A percentile compares a stretch with the other conserved stretches of the same genome.
These are phyloP conservation scores for Ricinus communis DNA, from an alignment of 345 rosid genomes.

Conservation along the genomic window DNA sequence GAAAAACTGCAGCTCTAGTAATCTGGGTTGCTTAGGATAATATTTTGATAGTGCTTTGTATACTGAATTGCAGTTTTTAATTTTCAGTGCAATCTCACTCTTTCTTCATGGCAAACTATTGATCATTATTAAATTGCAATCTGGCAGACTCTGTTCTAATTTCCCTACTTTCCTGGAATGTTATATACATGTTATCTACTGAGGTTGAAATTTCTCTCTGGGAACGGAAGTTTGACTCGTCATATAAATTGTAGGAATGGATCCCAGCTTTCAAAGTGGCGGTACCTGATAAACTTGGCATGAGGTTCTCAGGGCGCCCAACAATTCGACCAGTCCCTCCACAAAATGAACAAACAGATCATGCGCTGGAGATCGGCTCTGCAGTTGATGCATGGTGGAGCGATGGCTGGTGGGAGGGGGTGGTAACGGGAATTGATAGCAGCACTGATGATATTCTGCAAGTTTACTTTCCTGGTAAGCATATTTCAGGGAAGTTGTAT, in stretches of 20 bases:
- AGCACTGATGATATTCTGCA: constrained; percentile 42
- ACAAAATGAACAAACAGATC: constrained; percentile 26
- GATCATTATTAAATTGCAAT: background rate
- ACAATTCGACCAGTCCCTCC: constrained; percentile 72
- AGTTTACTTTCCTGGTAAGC: constrained; percentile 76
- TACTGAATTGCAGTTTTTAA: background rate
- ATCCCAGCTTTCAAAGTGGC: constrained; percentile 70
- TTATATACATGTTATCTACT: background rate
- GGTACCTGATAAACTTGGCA: constrained; percentile 74
- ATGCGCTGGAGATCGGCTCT: constrained; percentile 47
- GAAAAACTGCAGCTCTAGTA: background rate
- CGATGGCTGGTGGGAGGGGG: constrained; percentile 99
- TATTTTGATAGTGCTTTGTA: background rate
- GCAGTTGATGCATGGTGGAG: constrained; percentile 99
- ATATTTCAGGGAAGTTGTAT: background rate
- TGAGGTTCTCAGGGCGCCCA: constrained; percentile 67
- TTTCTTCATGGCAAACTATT: background rate
- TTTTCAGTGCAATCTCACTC: too few relatives aligned
- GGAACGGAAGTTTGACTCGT: constrained; percentile 11
- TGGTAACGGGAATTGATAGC: constrained; percentile 47
- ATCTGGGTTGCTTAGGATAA: background rate
- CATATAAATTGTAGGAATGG: constrained; percentile 66
- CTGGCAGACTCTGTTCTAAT: background rate
- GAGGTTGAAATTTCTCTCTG: constrained; percentile 1
- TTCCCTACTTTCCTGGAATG: background rate